Evolutionary conservation across 2,329 filamentous ascomycete species (phyloP), one percentile per base, ranked within the genome.

Genomic region (Paramyrothecium sp.): DNA sequence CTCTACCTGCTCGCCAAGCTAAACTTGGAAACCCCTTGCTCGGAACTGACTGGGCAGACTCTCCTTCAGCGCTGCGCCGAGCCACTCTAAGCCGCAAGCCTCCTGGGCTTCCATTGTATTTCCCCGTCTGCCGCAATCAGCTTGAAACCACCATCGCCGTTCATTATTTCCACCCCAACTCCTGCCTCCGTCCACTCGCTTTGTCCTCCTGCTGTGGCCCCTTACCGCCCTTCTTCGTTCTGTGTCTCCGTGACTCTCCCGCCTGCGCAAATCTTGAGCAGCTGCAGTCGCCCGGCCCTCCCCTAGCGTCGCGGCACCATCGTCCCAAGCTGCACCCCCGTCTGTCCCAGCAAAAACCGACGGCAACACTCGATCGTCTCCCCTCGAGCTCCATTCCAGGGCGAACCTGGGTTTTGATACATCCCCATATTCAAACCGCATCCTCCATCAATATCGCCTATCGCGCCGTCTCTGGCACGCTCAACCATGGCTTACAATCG

Each of bases 401-500:
- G 26, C 26, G 26, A 30, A 30, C 26, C 26, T 30, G 26, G 26
- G 26, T 30, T 30, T 12, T 44, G 38, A 44, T 44, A 44, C 38
- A 44, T 12, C 13, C 38, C 38, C 5, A 44, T 4, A 16, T 19
- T 44, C 38, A 19, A 44, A 17, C 38, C 5, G n/a, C 13, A 16
- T 19, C 13, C 5, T 44, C 38, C 13, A 17, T 44, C 38, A 19
- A 3, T 44, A 17, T 16, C 38, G 13, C 26, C 26, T 30, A 30
- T 30, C 26, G 38, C 38, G 13, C 38, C 38, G 38, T 44, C 38
- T 44, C 13, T 16, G 38, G 38, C 38, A 44, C 13, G 13, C 19
- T 22, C 48, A 55, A 75, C 71, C 75, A 90, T 90, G 87, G 84
- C 86, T 71, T 91, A 91, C 78, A 89, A 90, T 79, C 86, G 87